These are phyloP conservation scores for Pseudogymnoascus sp. DNA, from an alignment of 2,329 filamentous ascomycete species.

Conservation along the genomic window DNA sequence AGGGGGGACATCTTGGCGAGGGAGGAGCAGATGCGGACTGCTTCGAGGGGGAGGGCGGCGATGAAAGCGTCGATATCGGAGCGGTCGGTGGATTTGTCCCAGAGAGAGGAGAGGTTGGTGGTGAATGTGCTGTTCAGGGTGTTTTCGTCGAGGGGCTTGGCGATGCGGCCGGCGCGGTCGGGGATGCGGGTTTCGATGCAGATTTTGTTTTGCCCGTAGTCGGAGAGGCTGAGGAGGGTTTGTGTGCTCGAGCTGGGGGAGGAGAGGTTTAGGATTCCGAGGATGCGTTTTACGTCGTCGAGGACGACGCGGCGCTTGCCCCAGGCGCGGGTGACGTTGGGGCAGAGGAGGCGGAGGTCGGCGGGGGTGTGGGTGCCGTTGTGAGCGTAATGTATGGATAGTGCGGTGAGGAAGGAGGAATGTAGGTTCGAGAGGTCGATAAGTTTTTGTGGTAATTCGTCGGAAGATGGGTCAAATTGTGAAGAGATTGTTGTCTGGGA, in stretches of 20 bases:
- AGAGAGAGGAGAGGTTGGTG: conserved; percentile 40
- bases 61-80: conserved; percentile 38
- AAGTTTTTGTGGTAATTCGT: conserved; percentile 42
- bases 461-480: conserved; percentile 16
- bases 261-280: conserved; percentile 48
- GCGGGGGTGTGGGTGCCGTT: conserved; percentile 54
- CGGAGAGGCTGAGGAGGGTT: conserved; percentile 34
- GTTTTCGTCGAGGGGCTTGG: conserved; percentile 39
- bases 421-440: conserved; percentile 56
- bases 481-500: conserved; percentile 7
- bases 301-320: conserved; percentile 59
- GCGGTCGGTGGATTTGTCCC: conserved; percentile 25
- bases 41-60: conserved; percentile 44
- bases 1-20: conserved; percentile 46
- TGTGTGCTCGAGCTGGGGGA: conserved; percentile 17
- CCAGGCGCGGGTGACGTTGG: conserved; percentile 60
- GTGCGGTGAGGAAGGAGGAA: conserved; percentile 57
- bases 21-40: conserved; percentile 44
- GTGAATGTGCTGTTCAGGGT: conserved; percentile 47
- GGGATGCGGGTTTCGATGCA: conserved; percentile 45
- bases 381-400: conserved; percentile 62
- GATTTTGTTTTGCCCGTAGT: conserved; percentile 46
- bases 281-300: conserved; percentile 56
- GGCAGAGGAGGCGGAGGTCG: conserved; percentile 53
- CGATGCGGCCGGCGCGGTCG: conserved; percentile 22